Base-by-base conservation (phyloP, 1,139 yeast genomes). In the Suhomyces maxii region DNA sequence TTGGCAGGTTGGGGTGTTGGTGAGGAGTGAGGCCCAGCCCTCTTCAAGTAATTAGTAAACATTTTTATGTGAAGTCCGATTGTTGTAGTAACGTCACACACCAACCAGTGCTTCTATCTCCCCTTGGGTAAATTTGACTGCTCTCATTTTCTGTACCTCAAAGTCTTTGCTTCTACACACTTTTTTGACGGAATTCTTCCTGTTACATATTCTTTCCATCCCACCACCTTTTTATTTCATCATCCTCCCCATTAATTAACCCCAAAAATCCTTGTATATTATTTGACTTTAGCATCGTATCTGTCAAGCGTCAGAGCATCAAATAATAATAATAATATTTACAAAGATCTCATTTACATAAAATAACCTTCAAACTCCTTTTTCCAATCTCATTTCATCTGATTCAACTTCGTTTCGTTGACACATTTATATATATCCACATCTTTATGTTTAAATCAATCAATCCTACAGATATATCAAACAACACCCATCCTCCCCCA, bases 401-500 rank as follows among this genome's bases (percentile, higher is more conserved):
- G 30, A 23, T 26, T 14, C 31, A 18, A n/a, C 26, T 36, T 30
- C n/a, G n/a, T n/a, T n/a, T n/a, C n/a, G 30, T 30, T 36, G 38
- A 8, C 8, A 36, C 26, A 28, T 11, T 23, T 13, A 25, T n/a
- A n/a, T 30, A 18, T 18, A n/a, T 2, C 23, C 23, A 18, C 23
- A 18, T 18, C n/a, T n/a, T 26, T 30, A 46, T 46, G 49, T 46
- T 46, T 31, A 40, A 35, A 34, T 41, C 49, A 8, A 39, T 46
- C 35, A 42, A 38, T 38, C 49, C 46, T 18, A 43, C 47, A 32
- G 47, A 46, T 23, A 37, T 46, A 14, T 36, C 49, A 38, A 46
- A 34, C 39, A 42, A 46, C 41, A 42, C 49, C 7, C 49, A 46
- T 36, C 49, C 49, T 18, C 49, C 49, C 11, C 49, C 49, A 34